Base-by-base conservation (phyloP, 208 protist genomes). In the Lotmaria passim region DNA sequence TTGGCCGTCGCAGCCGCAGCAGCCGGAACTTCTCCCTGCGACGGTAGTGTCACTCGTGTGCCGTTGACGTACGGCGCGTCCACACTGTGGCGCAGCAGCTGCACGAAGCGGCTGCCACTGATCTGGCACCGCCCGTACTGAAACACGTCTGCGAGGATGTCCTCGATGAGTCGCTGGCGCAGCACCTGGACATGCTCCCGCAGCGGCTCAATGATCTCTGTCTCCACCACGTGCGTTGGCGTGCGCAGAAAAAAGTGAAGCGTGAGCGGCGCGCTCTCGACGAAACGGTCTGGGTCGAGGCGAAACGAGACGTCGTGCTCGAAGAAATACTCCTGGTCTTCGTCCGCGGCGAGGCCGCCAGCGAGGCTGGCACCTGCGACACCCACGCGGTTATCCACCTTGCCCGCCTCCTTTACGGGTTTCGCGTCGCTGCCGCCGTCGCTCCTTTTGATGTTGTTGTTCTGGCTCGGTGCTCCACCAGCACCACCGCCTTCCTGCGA, bases 241-340 rank as follows among this genome's bases (percentile, higher is more conserved):
- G 69, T 83, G 62, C 65, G 72, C 28, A 87, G 33, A 33, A 84
- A 82, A 33, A 79, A 78, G 47, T 77, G 62, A 0, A 87, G 67
- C 19, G 73, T 71, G 14, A 83, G 73, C 7, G 82, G 74, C 3
- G 82, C 75, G 38, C 36, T 70, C 58, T 79, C 78, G 14, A 73
- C 57, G 46, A 83, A 78, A 43, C 82, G 82, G 6, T 64, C 50
- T 2, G 82, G 82, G 67, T 87, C 82, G 10, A 87, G 69, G 24
- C 57, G 65, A 47, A 83, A 69, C 28, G 38, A 41, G 31, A 34
- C 33, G 61, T 87, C 82, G 38, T 80, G 73, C 39, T 83, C 74
- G 48, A 87, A 87, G 52, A 87, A 87, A 46, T 75, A 80, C 34
- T 74, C 72, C 39, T 67, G 55, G 3, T 56, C 57, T 28, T 66